phyloP scores from a whole-genome alignment of 2,329 filamentous ascomycete genomes.

The Exophiala dermatitidis region DNA sequence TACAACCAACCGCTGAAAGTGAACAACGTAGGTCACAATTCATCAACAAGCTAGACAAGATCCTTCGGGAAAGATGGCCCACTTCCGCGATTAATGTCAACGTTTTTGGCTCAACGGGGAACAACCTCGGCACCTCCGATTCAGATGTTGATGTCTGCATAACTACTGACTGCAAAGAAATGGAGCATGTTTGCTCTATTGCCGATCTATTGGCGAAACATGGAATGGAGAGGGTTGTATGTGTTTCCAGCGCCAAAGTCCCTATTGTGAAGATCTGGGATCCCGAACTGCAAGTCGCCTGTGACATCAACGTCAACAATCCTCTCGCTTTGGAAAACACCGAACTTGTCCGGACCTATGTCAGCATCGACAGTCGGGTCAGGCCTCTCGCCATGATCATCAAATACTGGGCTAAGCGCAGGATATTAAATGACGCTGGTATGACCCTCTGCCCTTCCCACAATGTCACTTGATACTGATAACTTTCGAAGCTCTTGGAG shows the following conservation, averaged over 20 bases:
- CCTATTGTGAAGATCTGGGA: slow-evolving; percentile 99
- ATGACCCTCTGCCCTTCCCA: slow-evolving; percentile 34
- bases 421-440: slow-evolving; percentile 95
- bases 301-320: slow-evolving; percentile 99
- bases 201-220: slow-evolving; percentile 78
- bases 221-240: slow-evolving; percentile 94
- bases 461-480: slow-evolving; percentile 25
- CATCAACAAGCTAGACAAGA: slow-evolving; percentile 76
- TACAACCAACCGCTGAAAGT: slow-evolving; percentile 74
- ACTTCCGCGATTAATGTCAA: slow-evolving; percentile 82
- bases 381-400: slow-evolving; percentile 91
- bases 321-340: slow-evolving; percentile 92
- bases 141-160: slow-evolving; percentile 99
- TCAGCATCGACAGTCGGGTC: slow-evolving; percentile 84
- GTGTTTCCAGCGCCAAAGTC: slow-evolving; percentile 89
- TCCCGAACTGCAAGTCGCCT: slow-evolving; percentile 78
- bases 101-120: slow-evolving; percentile 96
- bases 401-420: slow-evolving; percentile 91
- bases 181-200: slow-evolving; percentile 85
- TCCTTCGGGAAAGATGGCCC: slow-evolving; percentile 88
- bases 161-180: slow-evolving; percentile 76
- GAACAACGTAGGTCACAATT: slow-evolving; percentile 68
- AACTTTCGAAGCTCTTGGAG: slow-evolving; percentile 63
- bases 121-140: slow-evolving; percentile 86
- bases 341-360: slow-evolving; percentile 94